Evolutionary conservation across 768 basidiomycete genomes (phyloP).

Genomic region (Strobilomyces dryophilus): DNA sequence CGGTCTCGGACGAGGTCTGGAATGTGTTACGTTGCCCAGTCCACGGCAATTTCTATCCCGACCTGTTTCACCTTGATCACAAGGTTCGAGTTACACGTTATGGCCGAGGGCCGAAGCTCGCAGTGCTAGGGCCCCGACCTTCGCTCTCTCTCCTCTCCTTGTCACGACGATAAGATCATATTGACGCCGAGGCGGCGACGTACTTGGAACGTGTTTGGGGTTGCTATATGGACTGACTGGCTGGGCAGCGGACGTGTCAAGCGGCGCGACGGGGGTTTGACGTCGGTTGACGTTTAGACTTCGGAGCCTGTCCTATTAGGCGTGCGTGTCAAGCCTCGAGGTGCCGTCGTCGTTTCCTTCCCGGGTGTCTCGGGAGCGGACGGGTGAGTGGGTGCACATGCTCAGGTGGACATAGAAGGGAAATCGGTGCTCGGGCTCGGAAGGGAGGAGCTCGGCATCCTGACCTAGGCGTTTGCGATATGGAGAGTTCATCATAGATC

Average conservation of each 20-base stretch:
- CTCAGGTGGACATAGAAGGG: neutral
- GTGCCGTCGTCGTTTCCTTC: neutral
- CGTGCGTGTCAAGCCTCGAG: slow-evolving; percentile 7
- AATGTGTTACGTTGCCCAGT: neutral
- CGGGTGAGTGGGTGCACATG: slow-evolving; percentile 23
- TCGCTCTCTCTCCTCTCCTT: neutral
- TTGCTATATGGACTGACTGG: neutral
- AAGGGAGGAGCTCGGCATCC: neutral
- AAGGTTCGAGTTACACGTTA: slow-evolving; percentile 1
- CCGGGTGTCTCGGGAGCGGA: slow-evolving; percentile 14
- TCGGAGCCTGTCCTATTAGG: slow-evolving; percentile 1
- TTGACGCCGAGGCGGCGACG: neutral
- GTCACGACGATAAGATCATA: slow-evolving; percentile 3
- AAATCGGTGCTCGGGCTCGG: neutral
- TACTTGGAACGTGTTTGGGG: slow-evolving; percentile 8
- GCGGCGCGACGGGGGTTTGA: neutral
- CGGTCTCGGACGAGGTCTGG: neutral
- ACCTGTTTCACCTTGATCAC: slow-evolving; percentile 1
- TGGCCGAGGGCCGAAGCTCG: neutral
- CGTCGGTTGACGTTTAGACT: slow-evolving; percentile 12
- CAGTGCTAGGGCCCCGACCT: slow-evolving; percentile 1
- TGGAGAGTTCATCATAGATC: neutral
- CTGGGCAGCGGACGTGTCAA: neutral
- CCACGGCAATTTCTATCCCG: neutral
- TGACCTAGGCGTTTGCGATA: neutral